Evolutionary conservation across 2,329 filamentous ascomycete species (phyloP).

Genomic region (Ophiocordyceps camponoti-saundersi): DNA sequence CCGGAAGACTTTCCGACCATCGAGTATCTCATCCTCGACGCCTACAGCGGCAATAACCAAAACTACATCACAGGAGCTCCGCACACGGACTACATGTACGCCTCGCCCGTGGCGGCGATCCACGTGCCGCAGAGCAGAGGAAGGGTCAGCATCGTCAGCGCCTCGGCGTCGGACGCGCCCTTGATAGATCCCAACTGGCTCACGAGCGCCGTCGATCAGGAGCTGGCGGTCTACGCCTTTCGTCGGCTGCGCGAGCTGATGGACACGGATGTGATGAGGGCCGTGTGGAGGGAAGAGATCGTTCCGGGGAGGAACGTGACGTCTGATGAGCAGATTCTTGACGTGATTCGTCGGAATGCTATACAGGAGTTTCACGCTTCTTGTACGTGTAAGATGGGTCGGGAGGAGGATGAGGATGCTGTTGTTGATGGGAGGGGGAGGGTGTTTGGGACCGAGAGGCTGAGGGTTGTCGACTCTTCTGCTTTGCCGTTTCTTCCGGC

Average conservation of each 20-base stretch:
- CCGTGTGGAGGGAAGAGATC: slow-evolving; percentile 15
- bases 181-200: slow-evolving; percentile 27
- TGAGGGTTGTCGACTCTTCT: slow-evolving; percentile 44
- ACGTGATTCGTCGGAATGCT: slow-evolving; percentile 9
- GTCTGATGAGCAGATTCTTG: slow-evolving; percentile 24
- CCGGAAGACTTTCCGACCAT: slow-evolving; percentile 19
- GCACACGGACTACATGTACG: slow-evolving; percentile 7
- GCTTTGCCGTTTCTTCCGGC: slow-evolving; percentile 19
- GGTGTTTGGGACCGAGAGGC: slow-evolving; percentile 33
- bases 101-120: slow-evolving; percentile 12
- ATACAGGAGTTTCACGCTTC: slow-evolving; percentile 10
- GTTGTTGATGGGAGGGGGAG: slow-evolving; percentile 39
- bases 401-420: slow-evolving; percentile 28
- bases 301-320: slow-evolving; percentile 18
- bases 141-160: slow-evolving; percentile 18
- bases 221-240: slow-evolving; percentile 23
- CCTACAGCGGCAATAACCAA: not conserved
- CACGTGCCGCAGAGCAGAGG: slow-evolving; percentile 24
- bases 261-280: slow-evolving; percentile 9
- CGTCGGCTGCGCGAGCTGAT: slow-evolving; percentile 21
- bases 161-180: slow-evolving; percentile 9
- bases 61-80: not conserved
- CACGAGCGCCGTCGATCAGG: slow-evolving; percentile 20
- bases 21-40: slow-evolving; percentile 8
- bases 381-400: slow-evolving; percentile 17